Evolutionary conservation across 2,329 filamentous ascomycete species (phyloP).

Genomic region (Trichoderma endophyticum): DNA sequence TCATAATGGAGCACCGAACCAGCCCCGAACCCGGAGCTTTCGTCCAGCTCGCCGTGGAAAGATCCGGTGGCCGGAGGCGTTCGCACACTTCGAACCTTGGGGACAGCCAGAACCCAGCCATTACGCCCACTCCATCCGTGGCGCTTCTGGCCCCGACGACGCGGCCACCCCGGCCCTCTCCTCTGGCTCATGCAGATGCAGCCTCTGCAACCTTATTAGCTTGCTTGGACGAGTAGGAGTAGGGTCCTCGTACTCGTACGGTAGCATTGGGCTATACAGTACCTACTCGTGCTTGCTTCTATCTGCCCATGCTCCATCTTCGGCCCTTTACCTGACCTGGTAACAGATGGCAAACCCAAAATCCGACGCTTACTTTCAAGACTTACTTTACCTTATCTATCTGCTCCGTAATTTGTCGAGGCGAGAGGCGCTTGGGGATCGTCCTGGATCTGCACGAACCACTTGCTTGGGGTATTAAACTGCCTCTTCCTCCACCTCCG

Average conservation of each 20-base stretch:
- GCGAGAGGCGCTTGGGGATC: background rate
- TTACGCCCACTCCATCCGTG: slow-evolving; percentile 11
- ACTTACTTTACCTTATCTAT: background rate
- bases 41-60: background rate
- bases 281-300: background rate
- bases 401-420: background rate
- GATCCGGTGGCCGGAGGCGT: slow-evolving; percentile 2
- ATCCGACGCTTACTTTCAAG: background rate
- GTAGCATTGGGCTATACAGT: background rate
- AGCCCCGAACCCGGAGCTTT: background rate
- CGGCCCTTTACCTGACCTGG: slow-evolving; percentile 11
- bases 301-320: slow-evolving; percentile 3
- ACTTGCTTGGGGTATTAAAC: slow-evolving; percentile 15
- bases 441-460: slow-evolving; percentile 11
- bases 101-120: background rate
- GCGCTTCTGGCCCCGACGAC: slow-evolving; percentile 4
- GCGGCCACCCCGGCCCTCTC: slow-evolving; percentile 11
- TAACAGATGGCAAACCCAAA: slow-evolving; percentile 1
- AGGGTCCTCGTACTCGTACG: background rate
- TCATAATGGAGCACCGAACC: background rate
- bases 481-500: slow-evolving; percentile 23
- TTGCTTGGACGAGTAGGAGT: background rate
- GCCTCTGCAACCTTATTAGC: slow-evolving; percentile 11
- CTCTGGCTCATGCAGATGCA: background rate
- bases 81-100: background rate